These are phyloP conservation scores for Sarocladium strictum DNA, from an alignment of 2,329 filamentous ascomycete species.

Conservation along the genomic window DNA sequence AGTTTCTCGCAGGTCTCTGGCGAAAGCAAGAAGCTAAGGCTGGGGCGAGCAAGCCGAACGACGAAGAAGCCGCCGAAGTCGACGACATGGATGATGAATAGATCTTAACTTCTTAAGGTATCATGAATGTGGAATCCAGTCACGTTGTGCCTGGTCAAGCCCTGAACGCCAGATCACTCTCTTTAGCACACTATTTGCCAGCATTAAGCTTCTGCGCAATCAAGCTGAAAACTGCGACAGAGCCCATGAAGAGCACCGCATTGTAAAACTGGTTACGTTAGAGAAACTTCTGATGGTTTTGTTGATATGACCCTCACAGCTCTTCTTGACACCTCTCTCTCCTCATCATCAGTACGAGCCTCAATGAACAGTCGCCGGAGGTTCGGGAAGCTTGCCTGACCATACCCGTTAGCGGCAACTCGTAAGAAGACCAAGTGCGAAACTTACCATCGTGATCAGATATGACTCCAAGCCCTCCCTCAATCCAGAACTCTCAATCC, in stretches of 20 bases:
- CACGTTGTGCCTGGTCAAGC: too few relatives aligned
- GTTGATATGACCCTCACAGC: too few relatives aligned
- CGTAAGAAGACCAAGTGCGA: not conserved
- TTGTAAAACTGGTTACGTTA: conserved; percentile 78
- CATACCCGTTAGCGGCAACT: not conserved
- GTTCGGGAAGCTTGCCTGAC: conserved; percentile 76
- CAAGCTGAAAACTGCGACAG: conserved; percentile 88
- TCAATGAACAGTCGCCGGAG: conserved; percentile 95
- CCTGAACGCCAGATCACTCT: not conserved
- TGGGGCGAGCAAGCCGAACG: conserved; percentile 16
- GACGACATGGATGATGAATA: conserved; percentile 26
- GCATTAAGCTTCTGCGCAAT: conserved; percentile 81
- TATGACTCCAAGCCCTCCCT: not conserved
- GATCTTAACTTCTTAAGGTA: not conserved
- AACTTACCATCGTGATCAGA: not conserved
- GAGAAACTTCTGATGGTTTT: too few relatives aligned
- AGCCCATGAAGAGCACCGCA: conserved; percentile 91
- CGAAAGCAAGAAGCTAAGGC: conserved; percentile 70
- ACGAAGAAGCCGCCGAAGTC: conserved; percentile 17
- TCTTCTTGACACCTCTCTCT: conserved; percentile 87
- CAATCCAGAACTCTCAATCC: not conserved
- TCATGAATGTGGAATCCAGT: not conserved
- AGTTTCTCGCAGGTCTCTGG: conserved; percentile 74
- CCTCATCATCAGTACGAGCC: conserved; percentile 85
- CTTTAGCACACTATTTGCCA: conserved; percentile 22